A percentile compares a stretch with the other conserved stretches of the same genome.
These are phyloP conservation scores for Aureobasidium sp. DNA, from an alignment of 2,329 filamentous ascomycete genomes.

Conservation along the genomic window DNA sequence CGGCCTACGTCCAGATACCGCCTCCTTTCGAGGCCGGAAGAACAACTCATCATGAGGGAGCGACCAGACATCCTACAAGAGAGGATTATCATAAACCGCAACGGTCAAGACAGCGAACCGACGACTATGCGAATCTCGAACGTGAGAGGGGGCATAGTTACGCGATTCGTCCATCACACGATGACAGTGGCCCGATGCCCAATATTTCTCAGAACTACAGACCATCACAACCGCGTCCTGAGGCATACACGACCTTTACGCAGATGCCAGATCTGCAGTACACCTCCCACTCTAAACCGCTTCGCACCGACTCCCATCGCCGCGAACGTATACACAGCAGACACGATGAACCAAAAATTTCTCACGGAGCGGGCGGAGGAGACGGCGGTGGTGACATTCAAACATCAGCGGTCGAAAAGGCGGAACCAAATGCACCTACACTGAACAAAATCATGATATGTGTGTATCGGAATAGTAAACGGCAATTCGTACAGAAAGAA, in stretches of 20 bases:
- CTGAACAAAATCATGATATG: constrained; percentile 1
- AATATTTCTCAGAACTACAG: not conserved
- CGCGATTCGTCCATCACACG: not conserved
- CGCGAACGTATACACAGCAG: not conserved
- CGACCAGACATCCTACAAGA: not conserved
- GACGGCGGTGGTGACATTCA: not conserved
- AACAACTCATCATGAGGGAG: too few species aligned
- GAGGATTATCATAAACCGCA: not conserved
- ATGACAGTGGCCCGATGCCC: not conserved
- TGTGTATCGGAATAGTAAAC: not conserved
- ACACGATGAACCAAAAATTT: not conserved
- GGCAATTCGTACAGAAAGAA: not conserved
- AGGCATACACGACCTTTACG: not conserved
- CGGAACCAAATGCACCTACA: not conserved
- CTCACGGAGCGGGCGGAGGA: not conserved
- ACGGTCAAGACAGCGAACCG: too few species aligned
- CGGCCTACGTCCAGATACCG: not conserved
- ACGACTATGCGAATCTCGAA: not conserved
- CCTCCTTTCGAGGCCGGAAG: not conserved
- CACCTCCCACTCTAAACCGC: not conserved
- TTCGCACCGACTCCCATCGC: not conserved
- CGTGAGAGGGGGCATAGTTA: not conserved
- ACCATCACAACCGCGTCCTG: not conserved
- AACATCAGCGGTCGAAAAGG: not conserved
- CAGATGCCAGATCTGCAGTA: not conserved